Evolutionary conservation across 1,139 yeast species (phyloP).

Genomic region (Taphrina betulina): DNA sequence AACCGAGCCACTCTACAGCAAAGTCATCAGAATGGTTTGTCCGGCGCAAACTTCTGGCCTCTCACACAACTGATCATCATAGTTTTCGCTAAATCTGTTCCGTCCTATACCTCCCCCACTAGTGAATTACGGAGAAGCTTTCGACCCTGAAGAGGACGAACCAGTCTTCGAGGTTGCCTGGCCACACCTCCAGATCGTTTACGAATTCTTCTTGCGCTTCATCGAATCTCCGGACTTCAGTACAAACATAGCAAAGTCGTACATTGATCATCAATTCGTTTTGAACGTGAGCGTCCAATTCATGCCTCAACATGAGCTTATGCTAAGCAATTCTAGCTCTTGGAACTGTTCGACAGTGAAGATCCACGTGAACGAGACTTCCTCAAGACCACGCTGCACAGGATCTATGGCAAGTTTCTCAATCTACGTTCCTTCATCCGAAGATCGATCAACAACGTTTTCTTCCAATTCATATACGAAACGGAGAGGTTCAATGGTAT

Average conservation of each 20-base stretch:
- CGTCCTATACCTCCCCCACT: conserved; percentile 98
- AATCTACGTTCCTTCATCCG: conserved; percentile 88
- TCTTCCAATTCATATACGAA: conserved; percentile 89
- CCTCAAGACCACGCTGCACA: conserved; percentile 86
- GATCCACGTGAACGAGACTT: conserved; percentile 96
- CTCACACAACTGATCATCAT: background rate
- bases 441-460: conserved; percentile 86
- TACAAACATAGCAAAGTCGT: conserved; percentile 88
- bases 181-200: conserved; percentile 98
- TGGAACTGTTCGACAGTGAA: conserved; percentile 91
- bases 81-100: conserved; percentile 75
- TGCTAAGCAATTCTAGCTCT: conserved; percentile 44
- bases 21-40: conserved; percentile 70
- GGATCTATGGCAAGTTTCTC: conserved; percentile 92
- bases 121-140: conserved; percentile 92
- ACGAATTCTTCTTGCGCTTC: conserved; percentile 88
- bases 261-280: conserved; percentile 87
- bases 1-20: conserved; percentile 86
- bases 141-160: conserved; percentile 98
- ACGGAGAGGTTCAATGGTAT: conserved; percentile 95
- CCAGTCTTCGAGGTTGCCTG: conserved; percentile 95
- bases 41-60: background rate
- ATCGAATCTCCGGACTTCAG: conserved; percentile 94
- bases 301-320: background rate
- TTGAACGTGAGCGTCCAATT: conserved; percentile 46